A percentile compares a stretch with the other conserved stretches of the same genome.
These are phyloP conservation scores for Fusarium sp. DNA, from an alignment of 2,329 filamentous ascomycete species.

Conservation along the genomic window DNA sequence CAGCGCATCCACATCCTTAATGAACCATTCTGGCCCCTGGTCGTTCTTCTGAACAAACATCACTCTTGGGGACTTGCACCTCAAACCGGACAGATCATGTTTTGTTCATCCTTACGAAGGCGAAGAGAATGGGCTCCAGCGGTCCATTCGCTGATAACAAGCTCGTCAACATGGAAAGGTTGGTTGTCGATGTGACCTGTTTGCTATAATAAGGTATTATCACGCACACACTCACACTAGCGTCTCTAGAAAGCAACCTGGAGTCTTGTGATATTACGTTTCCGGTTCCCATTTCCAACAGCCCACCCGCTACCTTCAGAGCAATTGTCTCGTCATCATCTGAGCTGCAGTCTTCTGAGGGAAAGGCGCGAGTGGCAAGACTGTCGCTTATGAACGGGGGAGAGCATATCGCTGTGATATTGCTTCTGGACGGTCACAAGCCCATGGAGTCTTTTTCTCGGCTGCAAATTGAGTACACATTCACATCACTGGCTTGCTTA, in stretches of 20 bases:
- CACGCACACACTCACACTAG: neutral
- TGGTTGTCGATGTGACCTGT: slow-evolving; percentile 12
- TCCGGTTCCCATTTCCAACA: slow-evolving; percentile 35
- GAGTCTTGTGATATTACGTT: slow-evolving; percentile 58
- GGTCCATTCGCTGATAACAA: slow-evolving; percentile 28
- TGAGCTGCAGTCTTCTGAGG: slow-evolving; percentile 47
- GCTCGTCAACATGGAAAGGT: slow-evolving; percentile 45
- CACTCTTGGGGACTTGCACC: neutral
- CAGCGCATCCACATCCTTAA: neutral
- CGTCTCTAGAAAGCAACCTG: slow-evolving; percentile 52
- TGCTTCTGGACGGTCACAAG: slow-evolving; percentile 51
- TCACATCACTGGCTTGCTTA: neutral
- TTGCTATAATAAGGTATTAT: neutral
- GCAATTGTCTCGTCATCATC: slow-evolving; percentile 53
- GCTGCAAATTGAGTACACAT: slow-evolving; percentile 55
- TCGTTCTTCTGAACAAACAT: neutral
- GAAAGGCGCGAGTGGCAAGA: slow-evolving; percentile 50
- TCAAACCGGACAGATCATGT: slow-evolving; percentile 40
- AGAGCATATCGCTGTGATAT: slow-evolving; percentile 53
- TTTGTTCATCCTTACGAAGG: slow-evolving; percentile 52
- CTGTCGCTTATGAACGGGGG: slow-evolving; percentile 54
- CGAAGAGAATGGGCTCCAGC: slow-evolving; percentile 49
- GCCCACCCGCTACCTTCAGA: slow-evolving; percentile 42
- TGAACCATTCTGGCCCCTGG: neutral
- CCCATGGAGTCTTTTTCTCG: slow-evolving; percentile 50